A percentile compares a stretch with the other conserved stretches of the same genome.
phyloP scores from a whole-genome alignment of 1,139 yeast genomes.

The Debaryomyces udenii region DNA sequence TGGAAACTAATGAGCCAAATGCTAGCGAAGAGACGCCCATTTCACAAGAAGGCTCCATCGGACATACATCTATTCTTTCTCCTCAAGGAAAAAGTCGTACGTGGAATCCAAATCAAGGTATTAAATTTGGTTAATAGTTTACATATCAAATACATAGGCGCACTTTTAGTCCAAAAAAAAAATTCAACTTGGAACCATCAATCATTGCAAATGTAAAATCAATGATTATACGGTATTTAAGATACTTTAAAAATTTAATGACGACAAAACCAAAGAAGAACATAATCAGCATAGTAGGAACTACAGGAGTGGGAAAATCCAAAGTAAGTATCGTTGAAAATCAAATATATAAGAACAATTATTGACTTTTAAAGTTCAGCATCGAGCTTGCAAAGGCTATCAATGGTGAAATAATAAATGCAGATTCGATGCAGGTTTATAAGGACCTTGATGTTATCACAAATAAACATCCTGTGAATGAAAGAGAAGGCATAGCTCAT shows the following conservation, averaged over 20 bases:
- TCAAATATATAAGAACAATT: slow-evolving; percentile 3
- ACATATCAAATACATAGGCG: not conserved
- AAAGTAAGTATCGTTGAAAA: slow-evolving; percentile 46
- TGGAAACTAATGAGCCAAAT: not conserved
- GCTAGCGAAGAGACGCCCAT: not conserved
- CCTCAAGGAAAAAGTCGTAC: slow-evolving; percentile 20
- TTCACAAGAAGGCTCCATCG: not conserved
- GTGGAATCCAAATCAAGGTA: slow-evolving; percentile 39
- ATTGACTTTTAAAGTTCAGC: slow-evolving; percentile 44
- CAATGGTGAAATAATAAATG: slow-evolving; percentile 90
- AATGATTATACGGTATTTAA: slow-evolving; percentile 20
- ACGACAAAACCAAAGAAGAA: slow-evolving; percentile 36
- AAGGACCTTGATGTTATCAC: slow-evolving; percentile 73
- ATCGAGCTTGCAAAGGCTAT: slow-evolving; percentile 77
- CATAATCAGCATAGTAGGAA: slow-evolving; percentile 80
- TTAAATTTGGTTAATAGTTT: slow-evolving; percentile 26
- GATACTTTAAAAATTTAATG: slow-evolving; percentile 26
- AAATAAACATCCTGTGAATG: slow-evolving; percentile 84
- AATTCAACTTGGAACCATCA: not conserved
- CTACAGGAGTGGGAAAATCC: slow-evolving; percentile 98
- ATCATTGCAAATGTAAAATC: not conserved
- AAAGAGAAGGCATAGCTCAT: slow-evolving; percentile 74
- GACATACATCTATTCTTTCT: not conserved
- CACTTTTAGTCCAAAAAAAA: not conserved
- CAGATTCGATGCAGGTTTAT: slow-evolving; percentile 97